Conservation (phyloP, 257 asterid genomes). For the Scutellaria minor region DNA sequence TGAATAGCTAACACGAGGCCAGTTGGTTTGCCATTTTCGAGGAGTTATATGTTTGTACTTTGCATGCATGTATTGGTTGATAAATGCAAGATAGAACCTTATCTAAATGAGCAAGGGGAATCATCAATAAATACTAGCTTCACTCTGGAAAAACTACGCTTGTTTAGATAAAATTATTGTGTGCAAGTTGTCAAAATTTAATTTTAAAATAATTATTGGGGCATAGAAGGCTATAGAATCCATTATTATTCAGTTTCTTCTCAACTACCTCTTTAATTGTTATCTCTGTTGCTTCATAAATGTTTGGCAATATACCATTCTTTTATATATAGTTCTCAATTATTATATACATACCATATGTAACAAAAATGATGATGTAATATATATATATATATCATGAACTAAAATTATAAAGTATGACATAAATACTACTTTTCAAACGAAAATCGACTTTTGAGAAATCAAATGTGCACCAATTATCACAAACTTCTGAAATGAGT, state of each 20-base stretch:
- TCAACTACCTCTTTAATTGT: constrained; percentile 28
- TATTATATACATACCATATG: not conserved
- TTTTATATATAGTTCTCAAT: not conserved
- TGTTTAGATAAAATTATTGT: not conserved
- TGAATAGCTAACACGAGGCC: not conserved
- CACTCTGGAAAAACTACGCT: not conserved
- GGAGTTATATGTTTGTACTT: not conserved
- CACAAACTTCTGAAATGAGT: too few relatives aligned
- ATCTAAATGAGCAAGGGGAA: not conserved
- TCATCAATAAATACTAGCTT: not conserved
- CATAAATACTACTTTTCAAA: too few relatives aligned
- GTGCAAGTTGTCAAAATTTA: constrained; percentile 13
- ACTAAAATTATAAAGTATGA: too few relatives aligned
- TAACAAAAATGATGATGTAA: too few relatives aligned
- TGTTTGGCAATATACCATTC: constrained; percentile 4
- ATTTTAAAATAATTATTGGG: constrained; percentile 11
- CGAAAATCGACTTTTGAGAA: too few relatives aligned
- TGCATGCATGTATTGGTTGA: not conserved
- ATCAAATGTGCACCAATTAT: too few relatives aligned
- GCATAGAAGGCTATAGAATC: not conserved
- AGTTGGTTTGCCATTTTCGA: constrained; percentile 6
- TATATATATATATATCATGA: too few relatives aligned
- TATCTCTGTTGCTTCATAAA: constrained; percentile 6
- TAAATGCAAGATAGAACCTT: not conserved
- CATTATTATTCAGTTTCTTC: not conserved